A percentile compares a stretch with the other conserved stretches of the same genome.
These are phyloP conservation scores for Adansonia rubrostipa DNA, from an alignment of 441 rosid genomes.

Conservation along the genomic window DNA sequence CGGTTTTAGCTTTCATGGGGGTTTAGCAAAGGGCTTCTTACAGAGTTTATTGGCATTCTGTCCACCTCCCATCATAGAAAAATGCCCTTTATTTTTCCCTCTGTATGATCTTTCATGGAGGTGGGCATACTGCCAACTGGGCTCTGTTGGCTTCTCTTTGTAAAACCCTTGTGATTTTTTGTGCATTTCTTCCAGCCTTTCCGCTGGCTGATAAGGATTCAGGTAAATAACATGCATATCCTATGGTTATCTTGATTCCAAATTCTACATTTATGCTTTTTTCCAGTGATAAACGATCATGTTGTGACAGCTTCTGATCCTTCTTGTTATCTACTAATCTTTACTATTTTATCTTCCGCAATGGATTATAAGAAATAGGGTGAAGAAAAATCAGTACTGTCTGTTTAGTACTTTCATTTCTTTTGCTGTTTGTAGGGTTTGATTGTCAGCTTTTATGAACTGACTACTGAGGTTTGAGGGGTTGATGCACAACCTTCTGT, in stretches of 20 bases:
- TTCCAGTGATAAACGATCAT: not conserved
- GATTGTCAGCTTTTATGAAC: too few species aligned
- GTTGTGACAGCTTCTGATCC: not conserved
- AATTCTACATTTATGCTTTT: not conserved
- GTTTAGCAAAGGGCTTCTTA: slow-evolving; percentile 78
- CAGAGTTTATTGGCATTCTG: slow-evolving; percentile 98
- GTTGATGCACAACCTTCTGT: not conserved
- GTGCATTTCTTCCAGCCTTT: slow-evolving; percentile 28
- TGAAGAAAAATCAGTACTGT: not conserved
- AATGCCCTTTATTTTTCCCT: not conserved
- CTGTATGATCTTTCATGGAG: slow-evolving; percentile 46
- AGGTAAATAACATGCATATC: slow-evolving; percentile 33
- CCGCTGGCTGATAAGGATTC: not conserved
- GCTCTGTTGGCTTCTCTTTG: slow-evolving; percentile 85
- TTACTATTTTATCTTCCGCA: slow-evolving; percentile 13
- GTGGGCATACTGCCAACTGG: slow-evolving; percentile 95
- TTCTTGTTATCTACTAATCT: not conserved
- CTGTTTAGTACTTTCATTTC: slow-evolving; percentile 15
- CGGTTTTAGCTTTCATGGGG: slow-evolving; percentile 52
- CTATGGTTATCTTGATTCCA: not conserved
- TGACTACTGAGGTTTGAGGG: too few species aligned
- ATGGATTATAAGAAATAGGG: not conserved
- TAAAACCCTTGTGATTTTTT: slow-evolving; percentile 63
- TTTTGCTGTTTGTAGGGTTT: slow-evolving; percentile 4
- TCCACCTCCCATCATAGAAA: slow-evolving; percentile 76